Evolutionary conservation across 805 yeast species (phyloP), one percentile per base, ranked within the genome.

Genomic region (Lipomyces chichibuensis): DNA sequence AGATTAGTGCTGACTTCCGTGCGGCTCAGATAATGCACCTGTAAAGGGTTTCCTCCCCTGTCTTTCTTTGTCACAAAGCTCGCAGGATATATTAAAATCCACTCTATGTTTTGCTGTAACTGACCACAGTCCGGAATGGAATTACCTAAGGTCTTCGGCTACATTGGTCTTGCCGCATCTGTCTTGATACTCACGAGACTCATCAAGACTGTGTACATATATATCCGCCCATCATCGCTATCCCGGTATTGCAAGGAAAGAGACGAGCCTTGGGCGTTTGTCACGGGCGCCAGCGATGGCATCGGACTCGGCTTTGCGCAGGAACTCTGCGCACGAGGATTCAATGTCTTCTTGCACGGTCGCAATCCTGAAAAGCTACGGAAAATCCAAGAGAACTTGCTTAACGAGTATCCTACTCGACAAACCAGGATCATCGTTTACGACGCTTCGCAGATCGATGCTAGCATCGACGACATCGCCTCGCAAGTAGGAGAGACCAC

Each of bases 1-100:
- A n/a, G n/a, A n/a, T n/a, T n/a, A n/a, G n/a, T n/a, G n/a, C n/a
- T n/a, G n/a, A n/a, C n/a, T n/a, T n/a, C n/a, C n/a, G n/a, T n/a
- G n/a, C n/a, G n/a, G n/a, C n/a, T n/a, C n/a, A n/a, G n/a, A n/a
- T n/a, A n/a, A n/a, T n/a, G n/a, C n/a, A n/a, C n/a, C n/a, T n/a
- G n/a, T n/a, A n/a, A n/a, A n/a, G n/a, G n/a, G 59, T 74, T 74
- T 17, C 76, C 75, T 80, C 81, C 6, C 84, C 83, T 11, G 81
- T 43, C 0, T 17, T 11, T 35, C 2, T 43, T 17, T 17, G 49
- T n/a, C n/a, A n/a, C 49, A 23, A 17, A 2, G 49, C 20, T n/a
- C 49, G 49, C 49, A 0, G 2, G 23, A 43, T 43, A 43, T n/a
- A 43, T 2, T 43, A 14, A 14, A 14, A 43, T 1, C 49, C 49